Conservation (phyloP, 176 grass and related monocot genomes). For the Zoysia pacifica region DNA sequence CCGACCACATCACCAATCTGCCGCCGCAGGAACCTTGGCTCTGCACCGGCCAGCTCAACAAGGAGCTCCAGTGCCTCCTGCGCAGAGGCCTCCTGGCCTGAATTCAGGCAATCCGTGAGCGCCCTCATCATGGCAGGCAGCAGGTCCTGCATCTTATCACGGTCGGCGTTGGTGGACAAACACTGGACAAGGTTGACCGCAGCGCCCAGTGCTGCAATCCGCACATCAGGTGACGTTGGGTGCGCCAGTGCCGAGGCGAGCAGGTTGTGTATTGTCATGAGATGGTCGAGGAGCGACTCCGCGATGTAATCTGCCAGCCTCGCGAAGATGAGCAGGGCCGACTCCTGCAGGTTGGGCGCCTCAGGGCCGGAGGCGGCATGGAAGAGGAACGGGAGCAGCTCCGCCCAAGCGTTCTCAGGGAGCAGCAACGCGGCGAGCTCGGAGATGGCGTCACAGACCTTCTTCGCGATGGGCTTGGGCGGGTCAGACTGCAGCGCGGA, state of each 20-base stretch:
- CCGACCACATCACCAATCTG: slow-evolving; percentile 85
- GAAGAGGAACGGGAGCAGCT: slow-evolving; percentile 93
- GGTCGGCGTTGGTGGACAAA: slow-evolving; percentile 66
- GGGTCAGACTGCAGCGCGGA: slow-evolving; percentile 64
- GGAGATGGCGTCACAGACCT: slow-evolving; percentile 87
- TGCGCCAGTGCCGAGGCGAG: slow-evolving; percentile 70
- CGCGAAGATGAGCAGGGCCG: slow-evolving; percentile 75
- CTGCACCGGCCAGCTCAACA: slow-evolving; percentile 79
- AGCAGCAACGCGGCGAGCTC: slow-evolving; percentile 77
- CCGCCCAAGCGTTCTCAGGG: slow-evolving; percentile 66
- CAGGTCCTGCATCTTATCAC: slow-evolving; percentile 83
- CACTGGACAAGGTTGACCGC: slow-evolving; percentile 90
- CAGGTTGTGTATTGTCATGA: slow-evolving; percentile 82
- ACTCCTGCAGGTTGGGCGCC: slow-evolving; percentile 73
- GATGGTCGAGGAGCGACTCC: slow-evolving; percentile 63
- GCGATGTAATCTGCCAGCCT: slow-evolving; percentile 78
- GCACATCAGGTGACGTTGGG: slow-evolving; percentile 78
- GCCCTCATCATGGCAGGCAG: slow-evolving; percentile 92
- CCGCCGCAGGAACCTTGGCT: slow-evolving; percentile 84
- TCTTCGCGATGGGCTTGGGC: slow-evolving; percentile 76
- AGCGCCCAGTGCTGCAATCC: slow-evolving; percentile 71
- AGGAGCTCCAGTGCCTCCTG: slow-evolving; percentile 97
- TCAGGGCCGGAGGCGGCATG: slow-evolving; percentile 59
- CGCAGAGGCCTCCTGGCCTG: slow-evolving; percentile 76
- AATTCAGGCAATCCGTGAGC: slow-evolving; percentile 85